phyloP scores from a whole-genome alignment of 805 yeast species.

The Tetrapisispora phaffii region DNA sequence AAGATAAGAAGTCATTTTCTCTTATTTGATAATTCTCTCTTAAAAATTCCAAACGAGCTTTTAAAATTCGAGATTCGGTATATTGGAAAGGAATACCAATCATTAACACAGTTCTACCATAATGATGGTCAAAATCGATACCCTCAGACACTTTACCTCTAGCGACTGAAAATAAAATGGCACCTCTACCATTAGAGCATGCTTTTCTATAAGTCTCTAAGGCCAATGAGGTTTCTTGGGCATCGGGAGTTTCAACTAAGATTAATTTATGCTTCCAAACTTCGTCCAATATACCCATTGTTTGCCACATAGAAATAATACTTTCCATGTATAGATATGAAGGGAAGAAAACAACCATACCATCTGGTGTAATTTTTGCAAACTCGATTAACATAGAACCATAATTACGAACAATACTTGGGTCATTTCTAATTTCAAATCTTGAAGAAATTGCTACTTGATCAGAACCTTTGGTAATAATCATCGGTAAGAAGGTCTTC shows the following conservation, averaged over 20 bases:
- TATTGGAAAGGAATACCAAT: constrained; percentile 99
- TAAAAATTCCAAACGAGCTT: constrained; percentile 87
- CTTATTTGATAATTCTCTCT: constrained; percentile 87
- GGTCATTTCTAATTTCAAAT: constrained; percentile 94
- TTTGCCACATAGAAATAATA: constrained; percentile 97
- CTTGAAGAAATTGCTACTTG: constrained; percentile 95
- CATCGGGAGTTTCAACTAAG: constrained; percentile 96
- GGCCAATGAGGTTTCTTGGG: constrained; percentile 94
- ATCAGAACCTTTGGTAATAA: constrained; percentile 95
- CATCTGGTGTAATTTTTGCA: constrained; percentile 94
- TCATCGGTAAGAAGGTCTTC: constrained; percentile 86
- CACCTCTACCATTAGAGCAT: constrained; percentile 95
- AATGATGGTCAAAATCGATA: constrained; percentile 97
- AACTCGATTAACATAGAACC: constrained; percentile 89
- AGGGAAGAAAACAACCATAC: constrained; percentile 95
- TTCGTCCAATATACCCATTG: constrained; percentile 94
- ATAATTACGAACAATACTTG: constrained; percentile 93
- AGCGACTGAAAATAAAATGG: constrained; percentile 90
- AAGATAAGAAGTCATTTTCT: constrained; percentile 89
- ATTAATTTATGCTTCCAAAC: constrained; percentile 96
- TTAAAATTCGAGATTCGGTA: constrained; percentile 90
- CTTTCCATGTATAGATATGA: constrained; percentile 96
- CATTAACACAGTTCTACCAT: constrained; percentile 95
- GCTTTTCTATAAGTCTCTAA: constrained; percentile 93
- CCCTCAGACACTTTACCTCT: constrained; percentile 99